A percentile compares a stretch with the other conserved stretches of the same genome.
phyloP scores from a whole-genome alignment of 371 early-diverging fungal species.

The Mortierella sp. region DNA sequence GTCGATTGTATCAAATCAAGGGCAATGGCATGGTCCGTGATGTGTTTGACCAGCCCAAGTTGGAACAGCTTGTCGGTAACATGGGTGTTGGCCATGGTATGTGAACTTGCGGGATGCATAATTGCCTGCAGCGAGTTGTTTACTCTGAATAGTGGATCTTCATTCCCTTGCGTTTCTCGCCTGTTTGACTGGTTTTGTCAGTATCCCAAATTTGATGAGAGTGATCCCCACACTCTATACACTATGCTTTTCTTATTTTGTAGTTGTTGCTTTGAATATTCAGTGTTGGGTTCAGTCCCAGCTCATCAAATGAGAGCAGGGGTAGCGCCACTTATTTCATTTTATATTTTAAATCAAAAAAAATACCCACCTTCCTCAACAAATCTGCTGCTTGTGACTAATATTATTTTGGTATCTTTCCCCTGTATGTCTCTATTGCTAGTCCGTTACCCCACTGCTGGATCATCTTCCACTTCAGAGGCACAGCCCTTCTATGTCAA shows the following conservation, averaged over 20 bases:
- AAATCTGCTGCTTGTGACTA: constrained; percentile 17
- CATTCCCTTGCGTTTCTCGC: constrained; percentile 5
- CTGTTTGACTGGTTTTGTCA: not conserved
- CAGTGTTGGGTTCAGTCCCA: constrained; percentile 9
- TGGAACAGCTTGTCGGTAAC: constrained; percentile 83
- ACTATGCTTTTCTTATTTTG: constrained; percentile 5
- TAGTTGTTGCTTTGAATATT: no score
- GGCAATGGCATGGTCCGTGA: constrained; percentile 98
- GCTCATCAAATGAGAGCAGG: constrained; percentile 7
- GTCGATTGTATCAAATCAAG: constrained; percentile 97
- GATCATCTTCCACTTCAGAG: constrained; percentile 92
- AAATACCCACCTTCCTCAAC: not conserved
- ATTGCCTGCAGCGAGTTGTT: not conserved
- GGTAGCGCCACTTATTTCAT: not conserved
- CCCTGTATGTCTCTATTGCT: constrained; percentile 5
- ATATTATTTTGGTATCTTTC: constrained; percentile 11
- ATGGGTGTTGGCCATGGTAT: constrained; percentile 98
- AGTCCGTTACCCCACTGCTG: constrained; percentile 98
- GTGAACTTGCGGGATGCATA: constrained; percentile 17
- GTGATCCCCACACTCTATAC: constrained; percentile 15
- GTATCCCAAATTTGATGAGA: not conserved
- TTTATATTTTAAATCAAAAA: not conserved
- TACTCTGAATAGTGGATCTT: constrained; percentile 9
- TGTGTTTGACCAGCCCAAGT: constrained; percentile 87
- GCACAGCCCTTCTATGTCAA: constrained; percentile 99